Evolutionary conservation across 2,329 filamentous ascomycete species (phyloP).

Genomic region (Alternaria novae-zelandiae): DNA sequence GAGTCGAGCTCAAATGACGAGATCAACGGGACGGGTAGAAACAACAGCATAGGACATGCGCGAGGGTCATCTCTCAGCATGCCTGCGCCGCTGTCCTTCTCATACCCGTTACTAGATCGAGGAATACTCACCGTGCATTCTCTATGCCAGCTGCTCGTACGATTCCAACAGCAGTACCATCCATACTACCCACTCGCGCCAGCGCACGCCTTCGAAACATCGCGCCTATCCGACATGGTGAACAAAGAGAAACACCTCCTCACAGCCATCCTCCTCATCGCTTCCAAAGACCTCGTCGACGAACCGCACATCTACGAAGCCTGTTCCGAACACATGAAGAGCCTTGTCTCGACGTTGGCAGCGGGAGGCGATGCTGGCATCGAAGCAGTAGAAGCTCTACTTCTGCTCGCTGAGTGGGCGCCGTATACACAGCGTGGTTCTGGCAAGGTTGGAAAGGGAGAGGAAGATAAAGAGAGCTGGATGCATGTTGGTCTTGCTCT

Average conservation of each 20-base stretch:
- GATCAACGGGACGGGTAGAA: slow-evolving; percentile 15
- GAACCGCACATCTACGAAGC: slow-evolving; percentile 68
- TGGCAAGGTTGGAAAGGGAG: slow-evolving; percentile 70
- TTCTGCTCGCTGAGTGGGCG: slow-evolving; percentile 76
- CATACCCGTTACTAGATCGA: slow-evolving; percentile 52
- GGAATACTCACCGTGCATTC: slow-evolving; percentile 53
- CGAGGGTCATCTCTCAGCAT: slow-evolving; percentile 22
- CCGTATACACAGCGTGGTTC: slow-evolving; percentile 68
- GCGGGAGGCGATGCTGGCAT: slow-evolving; percentile 71
- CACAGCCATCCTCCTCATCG: slow-evolving; percentile 73
- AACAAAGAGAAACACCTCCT: slow-evolving; percentile 70
- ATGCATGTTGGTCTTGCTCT: slow-evolving; percentile 77
- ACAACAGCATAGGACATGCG: slow-evolving; percentile 10
- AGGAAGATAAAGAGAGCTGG: slow-evolving; percentile 77
- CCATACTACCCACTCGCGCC: slow-evolving; percentile 74
- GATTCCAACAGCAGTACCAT: slow-evolving; percentile 71
- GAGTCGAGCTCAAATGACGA: slow-evolving; percentile 44
- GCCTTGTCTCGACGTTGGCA: slow-evolving; percentile 69
- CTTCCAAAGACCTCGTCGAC: slow-evolving; percentile 72
- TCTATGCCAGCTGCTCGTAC: slow-evolving; percentile 60
- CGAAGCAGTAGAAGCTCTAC: slow-evolving; percentile 72
- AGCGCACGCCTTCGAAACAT: slow-evolving; percentile 62
- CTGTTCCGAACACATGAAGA: slow-evolving; percentile 74
- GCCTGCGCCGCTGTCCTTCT: slow-evolving; percentile 45
- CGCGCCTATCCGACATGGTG: slow-evolving; percentile 62